These are phyloP conservation scores for Tympanopsis confertula DNA, from an alignment of 2,329 filamentous ascomycete genomes.

Conservation along the genomic window DNA sequence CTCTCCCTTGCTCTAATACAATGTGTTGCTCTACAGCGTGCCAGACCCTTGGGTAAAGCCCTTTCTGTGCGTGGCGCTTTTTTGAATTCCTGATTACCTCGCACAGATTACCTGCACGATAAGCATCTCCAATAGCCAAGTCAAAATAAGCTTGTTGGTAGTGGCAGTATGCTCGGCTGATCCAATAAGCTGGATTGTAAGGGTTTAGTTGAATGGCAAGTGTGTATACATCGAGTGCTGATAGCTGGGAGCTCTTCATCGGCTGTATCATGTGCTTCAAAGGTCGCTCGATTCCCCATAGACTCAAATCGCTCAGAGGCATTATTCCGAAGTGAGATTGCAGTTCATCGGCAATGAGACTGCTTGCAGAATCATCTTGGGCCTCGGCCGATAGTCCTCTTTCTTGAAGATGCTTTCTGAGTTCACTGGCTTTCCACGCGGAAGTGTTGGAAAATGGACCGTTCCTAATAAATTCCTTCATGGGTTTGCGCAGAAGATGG, in stretches of 20 bases:
- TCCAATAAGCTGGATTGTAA: slow-evolving; percentile 23
- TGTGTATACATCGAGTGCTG: slow-evolving; percentile 20
- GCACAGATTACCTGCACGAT: slow-evolving; percentile 18
- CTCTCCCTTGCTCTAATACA: slow-evolving; percentile 7
- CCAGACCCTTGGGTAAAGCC: slow-evolving; percentile 15
- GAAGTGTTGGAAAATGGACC: no score
- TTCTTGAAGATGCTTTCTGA: no score
- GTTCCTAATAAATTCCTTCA: no score
- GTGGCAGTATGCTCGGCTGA: slow-evolving; percentile 19
- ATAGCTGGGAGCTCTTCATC: slow-evolving; percentile 6
- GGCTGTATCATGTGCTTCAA: no score
- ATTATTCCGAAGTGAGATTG: no score
- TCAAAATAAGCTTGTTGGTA: slow-evolving; percentile 18
- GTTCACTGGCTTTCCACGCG: no score
- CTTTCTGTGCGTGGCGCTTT: slow-evolving; percentile 11
- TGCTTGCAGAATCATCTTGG: no score
- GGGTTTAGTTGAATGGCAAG: slow-evolving; percentile 18
- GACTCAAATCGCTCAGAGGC: no score
- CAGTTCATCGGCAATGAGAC: no score
- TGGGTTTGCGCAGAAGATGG: no score
- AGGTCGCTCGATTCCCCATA: no score
- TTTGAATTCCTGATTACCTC: slow-evolving; percentile 12
- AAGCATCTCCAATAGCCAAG: slow-evolving; percentile 21
- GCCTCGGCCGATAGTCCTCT: no score
- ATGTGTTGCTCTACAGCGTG: slow-evolving; percentile 19